These are phyloP conservation scores for Paracorniculantispora psalliotae DNA, from an alignment of 2,329 filamentous ascomycete species.

Conservation along the genomic window DNA sequence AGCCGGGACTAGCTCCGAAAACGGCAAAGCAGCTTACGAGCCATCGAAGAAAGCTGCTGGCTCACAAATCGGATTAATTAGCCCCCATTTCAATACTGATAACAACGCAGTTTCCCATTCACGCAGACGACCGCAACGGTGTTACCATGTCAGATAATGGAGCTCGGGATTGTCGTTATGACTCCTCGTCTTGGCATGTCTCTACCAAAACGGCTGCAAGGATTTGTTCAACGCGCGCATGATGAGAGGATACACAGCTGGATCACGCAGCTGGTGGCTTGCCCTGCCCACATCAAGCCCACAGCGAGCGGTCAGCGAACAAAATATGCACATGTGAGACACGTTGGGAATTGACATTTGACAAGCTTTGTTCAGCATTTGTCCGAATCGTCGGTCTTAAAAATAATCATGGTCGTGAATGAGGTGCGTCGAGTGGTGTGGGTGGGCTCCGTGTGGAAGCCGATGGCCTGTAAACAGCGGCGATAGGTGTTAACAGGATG, in stretches of 20 bases:
- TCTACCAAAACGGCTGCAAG: neutral
- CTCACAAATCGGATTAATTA: neutral
- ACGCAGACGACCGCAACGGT: neutral
- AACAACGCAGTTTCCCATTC: neutral
- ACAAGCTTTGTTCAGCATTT: neutral
- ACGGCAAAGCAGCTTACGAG: no score
- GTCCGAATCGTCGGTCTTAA: no score
- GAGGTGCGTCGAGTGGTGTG: no score
- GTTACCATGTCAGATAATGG: neutral
- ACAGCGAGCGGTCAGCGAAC: neutral
- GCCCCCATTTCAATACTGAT: neutral
- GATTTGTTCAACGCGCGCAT: no score
- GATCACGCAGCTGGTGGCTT: neutral
- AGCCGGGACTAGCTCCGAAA: neutral
- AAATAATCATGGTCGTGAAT: no score
- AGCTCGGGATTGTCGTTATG: neutral
- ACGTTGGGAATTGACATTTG: neutral
- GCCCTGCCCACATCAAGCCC: neutral
- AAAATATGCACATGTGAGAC: neutral
- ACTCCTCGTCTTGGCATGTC: neutral
- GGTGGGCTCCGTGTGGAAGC: no score
- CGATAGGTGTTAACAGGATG: slow-evolving; percentile 5
- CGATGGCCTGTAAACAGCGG: no score
- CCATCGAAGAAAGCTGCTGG: neutral
- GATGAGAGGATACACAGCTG: neutral